Evolutionary conservation across 495 filamentous ascomycete species (phyloP).

Genomic region (Tuber calosporum): DNA sequence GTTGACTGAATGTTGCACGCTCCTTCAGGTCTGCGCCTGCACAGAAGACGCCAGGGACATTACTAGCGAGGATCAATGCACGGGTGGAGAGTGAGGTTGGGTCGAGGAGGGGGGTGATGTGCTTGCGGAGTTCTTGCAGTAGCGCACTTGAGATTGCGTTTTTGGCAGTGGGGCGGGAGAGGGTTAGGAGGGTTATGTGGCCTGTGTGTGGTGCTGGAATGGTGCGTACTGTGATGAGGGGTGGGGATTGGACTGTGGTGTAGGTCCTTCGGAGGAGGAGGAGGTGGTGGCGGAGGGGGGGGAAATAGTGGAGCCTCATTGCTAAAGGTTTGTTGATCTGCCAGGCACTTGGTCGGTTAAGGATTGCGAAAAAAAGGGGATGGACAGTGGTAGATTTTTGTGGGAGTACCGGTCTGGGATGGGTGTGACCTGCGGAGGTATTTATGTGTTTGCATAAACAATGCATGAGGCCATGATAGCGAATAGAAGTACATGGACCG

Average conservation of each 20-base stretch:
- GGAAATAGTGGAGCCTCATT: not conserved
- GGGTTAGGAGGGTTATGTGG: conserved; percentile 75
- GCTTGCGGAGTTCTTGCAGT: conserved; percentile 59
- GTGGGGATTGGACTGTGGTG: conserved; percentile 20
- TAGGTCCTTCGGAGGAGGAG: conserved; percentile 11
- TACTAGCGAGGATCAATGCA: conserved; percentile 70
- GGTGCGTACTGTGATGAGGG: conserved; percentile 62
- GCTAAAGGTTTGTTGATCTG: not conserved
- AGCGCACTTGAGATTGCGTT: conserved; percentile 83
- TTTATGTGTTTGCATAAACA: not conserved
- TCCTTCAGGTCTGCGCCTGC: conserved; percentile 94
- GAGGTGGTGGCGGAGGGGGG: conserved; percentile 6
- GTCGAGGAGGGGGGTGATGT: conserved; percentile 60
- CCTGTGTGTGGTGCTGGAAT: conserved; percentile 73
- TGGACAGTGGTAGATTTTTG: not conserved
- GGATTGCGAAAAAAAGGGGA: not conserved
- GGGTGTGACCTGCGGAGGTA: not conserved
- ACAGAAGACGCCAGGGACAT: conserved; percentile 75
- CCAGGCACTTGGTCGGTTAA: not conserved
- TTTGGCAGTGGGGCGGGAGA: conserved; percentile 73
- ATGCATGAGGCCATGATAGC: too few species aligned
- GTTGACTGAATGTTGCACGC: conserved; percentile 60
- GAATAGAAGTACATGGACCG: too few species aligned
- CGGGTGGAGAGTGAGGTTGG: conserved; percentile 64
- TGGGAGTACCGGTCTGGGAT: not conserved